These are phyloP conservation scores for Talaromyces atroroseus DNA, from an alignment of 2,329 filamentous ascomycete genomes.

Conservation along the genomic window DNA sequence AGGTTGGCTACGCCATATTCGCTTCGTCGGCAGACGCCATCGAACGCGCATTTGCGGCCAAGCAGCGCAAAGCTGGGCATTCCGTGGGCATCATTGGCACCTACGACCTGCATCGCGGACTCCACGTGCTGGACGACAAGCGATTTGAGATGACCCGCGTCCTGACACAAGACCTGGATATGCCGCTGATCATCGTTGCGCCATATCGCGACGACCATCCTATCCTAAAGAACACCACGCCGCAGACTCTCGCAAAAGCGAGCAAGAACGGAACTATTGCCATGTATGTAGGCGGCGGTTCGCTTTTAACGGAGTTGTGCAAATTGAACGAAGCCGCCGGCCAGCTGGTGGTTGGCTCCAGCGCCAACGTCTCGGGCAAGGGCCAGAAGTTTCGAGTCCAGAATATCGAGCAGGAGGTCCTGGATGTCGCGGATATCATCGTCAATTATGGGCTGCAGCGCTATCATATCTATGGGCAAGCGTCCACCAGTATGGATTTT, in stretches of 20 bases:
- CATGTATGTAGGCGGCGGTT: conserved; percentile 25
- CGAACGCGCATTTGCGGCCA: conserved; percentile 18
- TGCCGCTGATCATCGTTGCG: conserved; percentile 23
- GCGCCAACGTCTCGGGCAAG: conserved; percentile 27
- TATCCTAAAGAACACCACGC: conserved; percentile 18
- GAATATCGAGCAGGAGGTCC: conserved; percentile 27
- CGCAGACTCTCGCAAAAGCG: conserved; percentile 15
- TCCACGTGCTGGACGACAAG: conserved; percentile 18
- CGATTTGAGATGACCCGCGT: conserved; percentile 18
- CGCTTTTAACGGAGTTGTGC: conserved; percentile 11
- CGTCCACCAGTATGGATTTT: conserved; percentile 28
- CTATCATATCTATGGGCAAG: conserved; percentile 20
- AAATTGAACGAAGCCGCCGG: conserved; percentile 18
- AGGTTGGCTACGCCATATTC: conserved; percentile 24
- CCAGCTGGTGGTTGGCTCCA: conserved; percentile 24
- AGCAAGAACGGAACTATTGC: conserved; percentile 20
- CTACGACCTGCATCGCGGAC: conserved; percentile 20
- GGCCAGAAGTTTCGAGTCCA: conserved; percentile 25
- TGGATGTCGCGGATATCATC: conserved; percentile 24
- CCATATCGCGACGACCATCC: conserved; percentile 18
- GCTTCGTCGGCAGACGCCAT: conserved; percentile 19
- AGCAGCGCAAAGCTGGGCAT: conserved; percentile 22
- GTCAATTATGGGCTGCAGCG: conserved; percentile 28
- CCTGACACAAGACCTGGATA: conserved; percentile 21
- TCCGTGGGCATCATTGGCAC: conserved; percentile 25